Evolutionary conservation across 2,329 filamentous ascomycete genomes (phyloP).

Genomic region (Fusarium penzigii): DNA sequence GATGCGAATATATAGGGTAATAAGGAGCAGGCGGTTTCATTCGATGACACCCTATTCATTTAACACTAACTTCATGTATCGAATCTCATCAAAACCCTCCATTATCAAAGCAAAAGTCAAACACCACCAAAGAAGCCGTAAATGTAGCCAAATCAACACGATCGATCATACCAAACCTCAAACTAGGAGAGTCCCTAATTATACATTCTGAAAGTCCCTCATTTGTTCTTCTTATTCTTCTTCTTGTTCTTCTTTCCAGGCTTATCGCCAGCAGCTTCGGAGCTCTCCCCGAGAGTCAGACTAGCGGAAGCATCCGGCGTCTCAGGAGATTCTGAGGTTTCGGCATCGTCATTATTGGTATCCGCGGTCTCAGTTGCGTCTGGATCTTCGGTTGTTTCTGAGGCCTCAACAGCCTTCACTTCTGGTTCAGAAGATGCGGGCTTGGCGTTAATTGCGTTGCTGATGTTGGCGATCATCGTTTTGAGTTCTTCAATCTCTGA

Average conservation of each 20-base stretch:
- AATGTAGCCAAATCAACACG: no score
- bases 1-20: no score
- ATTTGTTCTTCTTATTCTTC: constrained; percentile 29
- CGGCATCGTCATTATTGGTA: no score
- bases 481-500: constrained; percentile 61
- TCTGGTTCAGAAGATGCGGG: constrained; percentile 1
- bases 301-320: background rate
- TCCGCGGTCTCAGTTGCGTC: constrained; percentile 14
- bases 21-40: no score
- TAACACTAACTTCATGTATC: no score
- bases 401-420: constrained; percentile 13
- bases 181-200: no score
- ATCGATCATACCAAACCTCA: no score
- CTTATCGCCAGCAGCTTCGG: constrained; percentile 14
- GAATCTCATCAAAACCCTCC: no score
- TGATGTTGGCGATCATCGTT: constrained; percentile 42
- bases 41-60: no score
- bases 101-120: no score
- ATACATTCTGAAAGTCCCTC: background rate
- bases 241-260: constrained; percentile 27
- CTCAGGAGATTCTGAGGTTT: constrained; percentile 13
- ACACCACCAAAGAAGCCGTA: no score
- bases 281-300: background rate
- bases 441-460: constrained; percentile 22
- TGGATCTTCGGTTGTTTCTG: constrained; percentile 10